phyloP scores from a whole-genome alignment of 164 flowering plant genomes.

The Chimonanthus praecox region DNA sequence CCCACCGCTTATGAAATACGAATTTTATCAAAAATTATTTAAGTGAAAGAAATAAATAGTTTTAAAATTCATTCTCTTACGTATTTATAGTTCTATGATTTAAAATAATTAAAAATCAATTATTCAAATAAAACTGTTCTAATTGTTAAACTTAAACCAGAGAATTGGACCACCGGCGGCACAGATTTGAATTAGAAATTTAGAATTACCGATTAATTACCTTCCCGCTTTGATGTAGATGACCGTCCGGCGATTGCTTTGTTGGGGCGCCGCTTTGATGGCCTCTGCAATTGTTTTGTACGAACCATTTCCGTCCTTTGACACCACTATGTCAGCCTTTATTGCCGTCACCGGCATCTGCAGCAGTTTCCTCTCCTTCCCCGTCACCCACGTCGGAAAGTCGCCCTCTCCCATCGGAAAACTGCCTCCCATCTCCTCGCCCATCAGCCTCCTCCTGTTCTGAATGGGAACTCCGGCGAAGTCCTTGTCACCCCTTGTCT shows the following conservation, averaged over 20 bases:
- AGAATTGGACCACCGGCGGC: too few relatives aligned
- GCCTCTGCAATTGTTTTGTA: constrained; percentile 63
- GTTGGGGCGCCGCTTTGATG: constrained; percentile 73
- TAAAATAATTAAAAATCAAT: too few relatives aligned
- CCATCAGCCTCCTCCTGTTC: constrained; percentile 44
- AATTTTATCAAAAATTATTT: not conserved
- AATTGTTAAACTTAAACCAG: too few relatives aligned
- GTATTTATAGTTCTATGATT: too few relatives aligned
- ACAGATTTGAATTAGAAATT: too few relatives aligned
- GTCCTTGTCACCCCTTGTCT: constrained; percentile 15
- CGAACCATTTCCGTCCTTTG: constrained; percentile 66
- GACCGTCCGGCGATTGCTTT: constrained; percentile 50
- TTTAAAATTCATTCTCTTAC: not conserved
- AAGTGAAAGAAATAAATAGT: not conserved
- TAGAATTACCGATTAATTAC: constrained; percentile 28
- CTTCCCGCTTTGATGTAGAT: constrained; percentile 86
- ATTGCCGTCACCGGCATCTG: constrained; percentile 37
- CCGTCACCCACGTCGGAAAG: constrained; percentile 61
- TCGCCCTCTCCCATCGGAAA: constrained; percentile 17
- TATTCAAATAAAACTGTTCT: too few relatives aligned
- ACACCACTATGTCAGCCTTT: constrained; percentile 68
- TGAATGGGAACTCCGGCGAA: constrained; percentile 74
- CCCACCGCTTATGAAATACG: not conserved
- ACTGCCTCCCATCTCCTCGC: constrained; percentile 4
- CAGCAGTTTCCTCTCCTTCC: constrained; percentile 47